phyloP scores from a whole-genome alignment of 1,139 yeast genomes.

The Blastobotrys illinoisensis region DNA sequence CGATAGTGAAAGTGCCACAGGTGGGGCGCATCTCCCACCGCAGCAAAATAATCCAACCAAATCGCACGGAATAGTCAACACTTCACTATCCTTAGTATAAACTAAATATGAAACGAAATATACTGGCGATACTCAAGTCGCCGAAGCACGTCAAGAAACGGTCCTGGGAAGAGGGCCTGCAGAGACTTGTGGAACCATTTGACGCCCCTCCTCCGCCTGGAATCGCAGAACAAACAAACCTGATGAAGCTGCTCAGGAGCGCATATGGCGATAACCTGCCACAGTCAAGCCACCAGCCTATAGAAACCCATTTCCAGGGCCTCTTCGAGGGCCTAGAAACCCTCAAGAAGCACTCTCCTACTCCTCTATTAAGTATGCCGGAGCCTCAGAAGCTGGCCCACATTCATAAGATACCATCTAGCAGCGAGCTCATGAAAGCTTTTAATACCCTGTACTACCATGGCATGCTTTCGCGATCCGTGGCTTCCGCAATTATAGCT shows the following conservation, averaged over 20 bases:
- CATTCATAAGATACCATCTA: constrained; percentile 8
- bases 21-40: not conserved
- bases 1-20: no score
- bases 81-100: no score
- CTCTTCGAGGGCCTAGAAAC: constrained; percentile 26
- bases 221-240: constrained; percentile 19
- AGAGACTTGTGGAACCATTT: constrained; percentile 20
- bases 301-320: constrained; percentile 25
- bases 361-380: constrained; percentile 5
- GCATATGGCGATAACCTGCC: constrained; percentile 18
- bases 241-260: constrained; percentile 18
- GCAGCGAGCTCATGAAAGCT: constrained; percentile 12
- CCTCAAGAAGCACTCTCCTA: constrained; percentile 8
- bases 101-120: not conserved
- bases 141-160: not conserved
- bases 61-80: no score
- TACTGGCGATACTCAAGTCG: not conserved
- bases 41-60: not conserved
- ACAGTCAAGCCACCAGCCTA: constrained; percentile 18
- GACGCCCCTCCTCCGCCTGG: constrained; percentile 22
- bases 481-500: constrained; percentile 21
- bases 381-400: constrained; percentile 2
- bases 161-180: constrained; percentile 7
- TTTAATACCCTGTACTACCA: constrained; percentile 25
- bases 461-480: constrained; percentile 18